Conservation (phyloP, 2,329 filamentous ascomycete genomes). For the Fusarium keratoplasticum region DNA sequence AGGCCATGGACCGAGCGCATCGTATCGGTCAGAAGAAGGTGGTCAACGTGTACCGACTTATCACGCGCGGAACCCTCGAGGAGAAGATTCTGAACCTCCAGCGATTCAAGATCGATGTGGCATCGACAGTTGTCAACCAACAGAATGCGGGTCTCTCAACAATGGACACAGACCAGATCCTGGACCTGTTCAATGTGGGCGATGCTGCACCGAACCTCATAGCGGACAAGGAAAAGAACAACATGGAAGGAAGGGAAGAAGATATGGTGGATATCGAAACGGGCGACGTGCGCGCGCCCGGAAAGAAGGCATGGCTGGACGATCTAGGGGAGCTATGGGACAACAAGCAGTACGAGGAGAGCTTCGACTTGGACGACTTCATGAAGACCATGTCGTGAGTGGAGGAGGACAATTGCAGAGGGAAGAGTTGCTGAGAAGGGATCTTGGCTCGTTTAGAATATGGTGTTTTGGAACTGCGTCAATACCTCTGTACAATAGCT, state of each 20-base stretch:
- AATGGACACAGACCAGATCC: constrained; percentile 98
- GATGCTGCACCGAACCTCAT: constrained; percentile 78
- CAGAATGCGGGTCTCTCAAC: constrained; percentile 94
- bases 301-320: constrained; percentile 95
- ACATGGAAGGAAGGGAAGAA: constrained; percentile 73
- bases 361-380: constrained; percentile 95
- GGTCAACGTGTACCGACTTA: constrained; percentile 97
- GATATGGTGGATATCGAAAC: constrained; percentile 95
- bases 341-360: constrained; percentile 96
- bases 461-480: constrained; percentile 36
- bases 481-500: constrained; percentile 42
- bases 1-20: constrained; percentile 98
- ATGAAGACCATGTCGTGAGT: constrained; percentile 86
- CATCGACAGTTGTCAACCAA: constrained; percentile 97
- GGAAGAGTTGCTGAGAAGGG: constrained; percentile 9
- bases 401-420: background rate
- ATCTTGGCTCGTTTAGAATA: constrained; percentile 22
- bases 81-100: constrained; percentile 99
- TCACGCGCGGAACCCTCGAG: constrained; percentile 94
- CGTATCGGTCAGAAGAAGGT: constrained; percentile 99
- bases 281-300: constrained; percentile 94
- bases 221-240: constrained; percentile 68
- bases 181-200: constrained; percentile 94
- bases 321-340: constrained; percentile 98
- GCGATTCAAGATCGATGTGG: constrained; percentile 99